Conservation (phyloP, 257 asterid species). For the Ilex asprella region DNA sequence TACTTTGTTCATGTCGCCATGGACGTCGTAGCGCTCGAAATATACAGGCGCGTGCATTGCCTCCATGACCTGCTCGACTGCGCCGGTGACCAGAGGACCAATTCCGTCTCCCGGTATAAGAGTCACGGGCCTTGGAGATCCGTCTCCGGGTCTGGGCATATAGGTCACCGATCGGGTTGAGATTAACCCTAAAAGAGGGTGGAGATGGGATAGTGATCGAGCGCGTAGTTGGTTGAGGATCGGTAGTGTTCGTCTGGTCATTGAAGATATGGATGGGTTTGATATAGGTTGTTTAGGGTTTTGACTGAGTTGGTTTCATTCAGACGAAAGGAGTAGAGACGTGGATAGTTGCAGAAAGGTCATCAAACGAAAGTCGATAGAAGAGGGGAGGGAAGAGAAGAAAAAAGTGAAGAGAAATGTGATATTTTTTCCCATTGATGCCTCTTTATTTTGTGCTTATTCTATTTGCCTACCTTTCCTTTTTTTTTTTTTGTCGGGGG, state of each 20-base stretch:
- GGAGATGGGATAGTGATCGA: slow-evolving; percentile 15
- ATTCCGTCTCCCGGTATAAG: slow-evolving; percentile 93
- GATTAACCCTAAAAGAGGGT: neutral
- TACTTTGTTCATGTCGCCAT: slow-evolving; percentile 78
- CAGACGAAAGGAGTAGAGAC: too few species aligned
- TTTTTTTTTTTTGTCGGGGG: too few species aligned
- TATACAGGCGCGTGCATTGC: slow-evolving; percentile 95
- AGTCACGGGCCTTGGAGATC: slow-evolving; percentile 74
- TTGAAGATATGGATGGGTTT: neutral
- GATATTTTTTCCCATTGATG: too few species aligned
- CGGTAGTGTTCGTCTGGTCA: slow-evolving; percentile 34
- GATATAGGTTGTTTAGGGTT: neutral
- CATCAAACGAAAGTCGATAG: too few species aligned
- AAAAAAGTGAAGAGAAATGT: too few species aligned
- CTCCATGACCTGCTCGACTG: slow-evolving; percentile 95
- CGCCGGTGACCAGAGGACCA: slow-evolving; percentile 91
- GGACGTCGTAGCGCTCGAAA: slow-evolving; percentile 74
- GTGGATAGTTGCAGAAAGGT: too few species aligned
- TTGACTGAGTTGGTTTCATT: neutral
- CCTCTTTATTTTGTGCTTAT: too few species aligned
- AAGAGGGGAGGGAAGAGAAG: too few species aligned
- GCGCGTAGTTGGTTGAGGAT: slow-evolving; percentile 30
- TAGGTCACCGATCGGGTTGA: slow-evolving; percentile 81
- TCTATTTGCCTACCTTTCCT: too few species aligned
- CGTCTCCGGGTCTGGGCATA: slow-evolving; percentile 98